Percentiles rank a stretch among this genome's conserved stretches.
phyloP scores from a whole-genome alignment of 305 asterid genomes.

The Vinca major region DNA sequence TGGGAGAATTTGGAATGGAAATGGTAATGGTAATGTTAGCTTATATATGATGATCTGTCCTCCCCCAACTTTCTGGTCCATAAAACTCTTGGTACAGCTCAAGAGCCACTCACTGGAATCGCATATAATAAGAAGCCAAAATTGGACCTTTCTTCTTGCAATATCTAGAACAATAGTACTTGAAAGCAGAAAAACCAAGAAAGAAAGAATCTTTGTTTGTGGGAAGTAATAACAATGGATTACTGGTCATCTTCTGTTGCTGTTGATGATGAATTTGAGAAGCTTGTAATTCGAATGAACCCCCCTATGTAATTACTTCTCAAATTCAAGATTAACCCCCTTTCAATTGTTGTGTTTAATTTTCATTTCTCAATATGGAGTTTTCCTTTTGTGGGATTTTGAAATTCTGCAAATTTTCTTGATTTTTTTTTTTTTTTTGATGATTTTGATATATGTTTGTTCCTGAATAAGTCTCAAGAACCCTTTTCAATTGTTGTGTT shows the following conservation, averaged over 20 bases:
- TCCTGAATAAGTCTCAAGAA: too few relatives aligned
- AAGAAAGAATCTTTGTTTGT: neutral
- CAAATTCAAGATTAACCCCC: neutral
- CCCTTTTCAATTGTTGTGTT: too few relatives aligned
- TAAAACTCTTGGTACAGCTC: constrained; percentile 44
- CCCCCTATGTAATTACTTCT: constrained; percentile 56
- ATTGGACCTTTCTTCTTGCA: neutral
- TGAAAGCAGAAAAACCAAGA: neutral
- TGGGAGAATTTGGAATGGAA: neutral
- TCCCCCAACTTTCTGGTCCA: constrained; percentile 13
- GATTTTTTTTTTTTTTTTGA: neutral
- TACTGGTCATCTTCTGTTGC: constrained; percentile 48
- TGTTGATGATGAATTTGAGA: constrained; percentile 69
- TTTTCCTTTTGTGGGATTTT: neutral
- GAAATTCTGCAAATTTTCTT: too few relatives aligned
- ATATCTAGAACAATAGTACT: neutral
- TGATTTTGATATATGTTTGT: neutral
- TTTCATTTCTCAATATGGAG: neutral
- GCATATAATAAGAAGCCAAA: neutral
- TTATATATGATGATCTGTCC: neutral
- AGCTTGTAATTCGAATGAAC: constrained; percentile 64
- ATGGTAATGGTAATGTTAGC: neutral
- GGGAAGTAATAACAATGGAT: constrained; percentile 29
- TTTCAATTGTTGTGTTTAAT: neutral
- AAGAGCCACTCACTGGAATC: constrained; percentile 32